Percentiles rank a stretch among this genome's conserved stretches.
Conservation (phyloP, 2,329 filamentous ascomycete genomes). For the Nothophoma quercina region DNA sequence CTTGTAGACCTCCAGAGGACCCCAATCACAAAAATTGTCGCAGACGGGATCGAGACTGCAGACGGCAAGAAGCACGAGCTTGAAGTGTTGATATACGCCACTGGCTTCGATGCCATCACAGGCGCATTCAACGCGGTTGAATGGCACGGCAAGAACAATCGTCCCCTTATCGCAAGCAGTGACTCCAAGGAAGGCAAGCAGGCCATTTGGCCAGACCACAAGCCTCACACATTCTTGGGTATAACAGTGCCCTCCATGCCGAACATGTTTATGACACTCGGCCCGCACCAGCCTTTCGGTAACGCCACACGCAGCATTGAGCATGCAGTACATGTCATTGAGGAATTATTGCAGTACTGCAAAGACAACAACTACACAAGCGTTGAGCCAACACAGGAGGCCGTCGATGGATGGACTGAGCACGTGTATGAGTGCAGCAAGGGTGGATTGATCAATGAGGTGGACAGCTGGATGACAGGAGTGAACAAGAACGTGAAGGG, state of each 20-base stretch:
- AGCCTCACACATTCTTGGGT: slow-evolving; percentile 33
- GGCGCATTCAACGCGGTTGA: slow-evolving; percentile 36
- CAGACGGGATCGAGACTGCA: slow-evolving; percentile 57
- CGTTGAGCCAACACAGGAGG: slow-evolving; percentile 52
- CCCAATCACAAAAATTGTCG: slow-evolving; percentile 56
- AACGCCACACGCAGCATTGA: slow-evolving; percentile 53
- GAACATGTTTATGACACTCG: slow-evolving; percentile 50
- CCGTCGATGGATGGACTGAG: slow-evolving; percentile 55
- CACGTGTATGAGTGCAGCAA: slow-evolving; percentile 59
- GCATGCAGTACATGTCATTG: slow-evolving; percentile 51
- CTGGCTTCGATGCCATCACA: slow-evolving; percentile 52
- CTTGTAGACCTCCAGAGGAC: slow-evolving; percentile 51
- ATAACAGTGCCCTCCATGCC: slow-evolving; percentile 31
- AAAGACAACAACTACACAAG: slow-evolving; percentile 44
- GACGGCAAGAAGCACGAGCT: slow-evolving; percentile 56
- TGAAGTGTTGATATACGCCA: slow-evolving; percentile 61
- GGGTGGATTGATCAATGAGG: slow-evolving; percentile 56
- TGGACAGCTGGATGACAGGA: slow-evolving; percentile 65
- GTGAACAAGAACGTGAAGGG: slow-evolving; percentile 60
- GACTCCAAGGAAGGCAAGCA: slow-evolving; percentile 13
- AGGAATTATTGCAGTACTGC: slow-evolving; percentile 44
- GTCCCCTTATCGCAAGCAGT: slow-evolving; percentile 29
- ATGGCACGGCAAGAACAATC: slow-evolving; percentile 22
- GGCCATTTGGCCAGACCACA: slow-evolving; percentile 32
- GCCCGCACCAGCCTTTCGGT: slow-evolving; percentile 56